Conservation (phyloP, 2,329 filamentous ascomycete genomes). For the Macrophomina phaseolina region DNA sequence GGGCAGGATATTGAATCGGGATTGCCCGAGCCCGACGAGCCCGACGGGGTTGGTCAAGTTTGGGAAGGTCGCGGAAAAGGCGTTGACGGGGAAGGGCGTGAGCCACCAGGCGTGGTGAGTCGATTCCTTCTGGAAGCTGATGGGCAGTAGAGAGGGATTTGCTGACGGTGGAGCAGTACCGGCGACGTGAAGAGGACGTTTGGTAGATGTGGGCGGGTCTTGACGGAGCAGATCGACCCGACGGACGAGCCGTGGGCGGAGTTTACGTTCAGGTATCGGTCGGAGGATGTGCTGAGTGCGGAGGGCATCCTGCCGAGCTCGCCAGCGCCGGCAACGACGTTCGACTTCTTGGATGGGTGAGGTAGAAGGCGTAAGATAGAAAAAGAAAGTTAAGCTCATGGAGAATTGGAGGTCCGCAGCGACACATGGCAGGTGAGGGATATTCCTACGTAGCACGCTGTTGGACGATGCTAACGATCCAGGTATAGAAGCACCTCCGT, state of each 20-base stretch:
- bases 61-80: slow-evolving; percentile 5
- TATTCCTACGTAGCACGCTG: background rate
- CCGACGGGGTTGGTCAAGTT: slow-evolving; percentile 21
- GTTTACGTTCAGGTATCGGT: slow-evolving; percentile 18
- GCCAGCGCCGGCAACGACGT: slow-evolving; percentile 6
- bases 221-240: slow-evolving; percentile 21
- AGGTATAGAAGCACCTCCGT: no score
- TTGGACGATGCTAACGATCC: no score
- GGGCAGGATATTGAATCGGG: slow-evolving; percentile 8
- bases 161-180: slow-evolving; percentile 13
- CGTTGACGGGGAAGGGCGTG: slow-evolving; percentile 7
- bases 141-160: background rate
- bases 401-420: no score
- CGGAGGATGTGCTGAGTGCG: background rate
- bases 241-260: slow-evolving; percentile 22
- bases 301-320: slow-evolving; percentile 8
- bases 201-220: slow-evolving; percentile 8
- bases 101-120: slow-evolving; percentile 13
- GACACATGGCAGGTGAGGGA: background rate
- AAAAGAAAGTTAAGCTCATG: background rate
- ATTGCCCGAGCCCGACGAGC: slow-evolving; percentile 5
- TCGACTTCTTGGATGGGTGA: slow-evolving; percentile 17
- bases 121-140: no score
- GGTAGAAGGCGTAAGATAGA: background rate
- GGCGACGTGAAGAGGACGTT: slow-evolving; percentile 20